Percentiles rank a stretch among this genome's conserved stretches.
Evolutionary conservation across 129 eudicot genomes (phyloP).

Genomic region (Ambrosia artemisiifolia): DNA sequence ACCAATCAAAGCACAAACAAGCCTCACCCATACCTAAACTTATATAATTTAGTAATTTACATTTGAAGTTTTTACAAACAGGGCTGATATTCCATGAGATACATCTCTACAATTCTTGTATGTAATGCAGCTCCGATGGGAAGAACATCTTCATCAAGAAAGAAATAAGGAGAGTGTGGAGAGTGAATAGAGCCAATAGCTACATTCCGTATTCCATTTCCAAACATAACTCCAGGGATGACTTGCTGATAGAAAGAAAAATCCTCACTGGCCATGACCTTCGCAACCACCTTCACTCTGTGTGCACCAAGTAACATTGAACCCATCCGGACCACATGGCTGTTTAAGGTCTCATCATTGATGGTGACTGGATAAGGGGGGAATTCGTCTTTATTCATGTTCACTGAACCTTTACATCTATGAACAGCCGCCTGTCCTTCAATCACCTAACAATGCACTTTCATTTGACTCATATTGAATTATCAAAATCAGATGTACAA

Average conservation of each 20-base stretch:
- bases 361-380: constrained; percentile 54
- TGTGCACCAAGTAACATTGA: constrained; percentile 47
- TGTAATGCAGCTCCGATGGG: constrained; percentile 81
- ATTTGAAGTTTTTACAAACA: not conserved
- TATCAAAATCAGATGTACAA: too few relatives aligned
- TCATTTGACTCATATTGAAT: too few relatives aligned
- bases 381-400: constrained; percentile 47
- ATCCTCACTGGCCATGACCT: constrained; percentile 78
- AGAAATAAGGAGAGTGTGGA: constrained; percentile 84
- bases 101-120: constrained; percentile 58
- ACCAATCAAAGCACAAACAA: too few relatives aligned
- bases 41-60: not conserved
- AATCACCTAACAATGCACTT: constrained; percentile 42
- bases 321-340: constrained; percentile 50
- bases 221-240: constrained; percentile 73
- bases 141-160: constrained; percentile 72
- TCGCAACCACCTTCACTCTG: constrained; percentile 36
- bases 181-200: constrained; percentile 52
- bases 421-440: constrained; percentile 68
- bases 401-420: constrained; percentile 56
- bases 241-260: constrained; percentile 41
- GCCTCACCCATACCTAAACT: too few relatives aligned
- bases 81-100: constrained; percentile 40
- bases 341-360: constrained; percentile 48
- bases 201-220: constrained; percentile 69